Evolutionary conservation across 2,329 filamentous ascomycete species (phyloP), one percentile per base, ranked within the genome.

Genomic region (Macrophomina tecta): DNA sequence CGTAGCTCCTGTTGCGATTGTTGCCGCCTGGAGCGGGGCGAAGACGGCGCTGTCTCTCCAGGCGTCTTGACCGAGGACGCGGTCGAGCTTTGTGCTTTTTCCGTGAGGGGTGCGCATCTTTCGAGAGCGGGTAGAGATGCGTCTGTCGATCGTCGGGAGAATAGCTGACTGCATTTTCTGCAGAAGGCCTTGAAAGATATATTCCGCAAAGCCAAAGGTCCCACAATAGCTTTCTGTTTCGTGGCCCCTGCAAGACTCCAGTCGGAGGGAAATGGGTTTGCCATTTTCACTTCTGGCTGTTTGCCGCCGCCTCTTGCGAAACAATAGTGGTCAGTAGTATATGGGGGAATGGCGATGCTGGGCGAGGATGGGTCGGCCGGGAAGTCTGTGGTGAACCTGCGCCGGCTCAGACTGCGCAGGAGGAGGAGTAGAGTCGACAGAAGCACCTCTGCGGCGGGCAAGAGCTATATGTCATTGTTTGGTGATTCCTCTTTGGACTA

Each of bases 181-280:
- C 46, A 4, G 7, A 45, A 7, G 40, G 18, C 42, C 4, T 46
- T 18, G 40, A 61, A 1, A 14, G 56, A 48, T n/a, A 48, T 6
- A 1, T 23, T 61, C 23, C 56, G 56, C 6, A 32, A 11, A 16
- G 11, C 8, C 8, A n/a, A n/a, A 4, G 32, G 32, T 18, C 16
- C 6, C 5, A 9, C 28, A 7, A 30, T 32, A 11, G 40, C 40
- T 14, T 7, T 9, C 3, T 34, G 40, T 16, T 34, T 14, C n/a
- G 28, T 48, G 18, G 28, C 14, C 5, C 23, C 9, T 3, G 28
- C 12, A 28, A 61, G 56, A 11, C 40, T 46, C 56, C 16, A 61
- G 40, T 61, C 56, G 7, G 56, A 61, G 1, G 56, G 56, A 28
- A 61, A 61, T 1, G 56, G 56, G 56, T 61, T 61, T 8, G 40